Percentiles rank a stretch among this genome's conserved stretches.
These are phyloP conservation scores for Tolypocladium paradoxum DNA, from an alignment of 2,329 filamentous ascomycete species.

Conservation along the genomic window DNA sequence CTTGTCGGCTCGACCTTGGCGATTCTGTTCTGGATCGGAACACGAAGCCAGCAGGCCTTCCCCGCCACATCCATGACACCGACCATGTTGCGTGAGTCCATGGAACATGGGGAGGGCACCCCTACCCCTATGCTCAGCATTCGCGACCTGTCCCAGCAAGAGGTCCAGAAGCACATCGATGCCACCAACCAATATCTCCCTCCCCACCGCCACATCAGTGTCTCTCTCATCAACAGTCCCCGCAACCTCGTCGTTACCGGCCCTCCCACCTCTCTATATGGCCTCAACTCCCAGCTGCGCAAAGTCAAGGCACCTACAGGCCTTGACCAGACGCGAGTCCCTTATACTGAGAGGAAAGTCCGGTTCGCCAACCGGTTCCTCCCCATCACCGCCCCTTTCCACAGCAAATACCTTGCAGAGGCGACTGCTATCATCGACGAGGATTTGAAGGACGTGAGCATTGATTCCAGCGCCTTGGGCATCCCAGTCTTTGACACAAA, in stretches of 20 bases:
- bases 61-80: conserved; percentile 90
- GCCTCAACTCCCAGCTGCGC: conserved; percentile 85
- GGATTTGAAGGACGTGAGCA: conserved; percentile 73
- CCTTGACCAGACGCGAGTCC: conserved; percentile 86
- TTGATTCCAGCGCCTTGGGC: conserved; percentile 61
- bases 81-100: conserved; percentile 80
- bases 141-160: conserved; percentile 74
- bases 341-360: conserved; percentile 90
- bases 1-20: conserved; percentile 72
- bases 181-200: conserved; percentile 95
- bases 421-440: conserved; percentile 76
- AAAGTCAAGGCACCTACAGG: conserved; percentile 98
- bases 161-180: conserved; percentile 94
- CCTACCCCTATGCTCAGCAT: conserved; percentile 98
- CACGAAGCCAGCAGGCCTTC: conserved; percentile 94
- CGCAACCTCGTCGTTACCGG: conserved; percentile 95
- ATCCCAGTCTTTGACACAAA: conserved; percentile 88
- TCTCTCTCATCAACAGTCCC: conserved; percentile 93
- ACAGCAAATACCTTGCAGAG: conserved; percentile 83
- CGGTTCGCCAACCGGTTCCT: conserved; percentile 96
- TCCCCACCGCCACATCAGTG: conserved; percentile 81
- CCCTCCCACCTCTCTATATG: conserved; percentile 89
- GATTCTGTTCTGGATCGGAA: conserved; percentile 97
- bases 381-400: conserved; percentile 95
- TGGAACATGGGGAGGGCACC: conserved; percentile 86